Evolutionary conservation across 1,284 basidiomycete genomes (phyloP), one percentile per base, ranked within the genome.

Genomic region (Melampsora medusae): DNA sequence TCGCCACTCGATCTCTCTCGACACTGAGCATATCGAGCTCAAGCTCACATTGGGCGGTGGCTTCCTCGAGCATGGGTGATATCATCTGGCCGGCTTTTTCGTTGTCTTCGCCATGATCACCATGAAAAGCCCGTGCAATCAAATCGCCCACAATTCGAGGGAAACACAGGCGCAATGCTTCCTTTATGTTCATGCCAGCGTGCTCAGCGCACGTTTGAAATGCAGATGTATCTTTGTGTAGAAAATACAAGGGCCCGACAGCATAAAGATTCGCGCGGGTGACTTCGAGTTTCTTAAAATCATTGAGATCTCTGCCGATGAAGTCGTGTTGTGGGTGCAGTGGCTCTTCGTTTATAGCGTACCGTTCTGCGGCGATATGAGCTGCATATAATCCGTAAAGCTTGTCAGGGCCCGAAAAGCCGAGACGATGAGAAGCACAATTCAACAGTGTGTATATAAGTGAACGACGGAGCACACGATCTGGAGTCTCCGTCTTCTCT

Each of bases 351-450:
- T 67, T 17, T 31, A 35, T 12, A 19, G 28, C 42, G 16, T 61
- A 22, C 31, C 64, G 35, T 33, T 66, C 73, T 19, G 38, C 35
- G 16, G 84, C 79, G 77, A 96, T 86, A 79, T 92, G 90, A 0
- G 89, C 88, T 0, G 90, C 89, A 81, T 97, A 93, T 5, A 89
- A 86, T 77, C 89, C 86, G 80, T 92, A 97, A 5, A 98, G 86
- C 2, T 86, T 85, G 4, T 88, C 85, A n/a, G 90, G 85, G 2
- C 84, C 85, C 1, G 83, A 77, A 62, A 97, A 84, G 12, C 93
- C 93, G 75, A 98, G 86, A 10, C 89, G 86, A 35, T 84, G 80
- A 0, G 92, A 87, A 14, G 91, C 88, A 3, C 87, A 88, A 10
- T 81, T 81, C 19, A 97, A 84, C 25, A 92, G 86, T 1, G 86